Conservation (phyloP, 148 eudicot species). For the Rhododendron henanense region DNA sequence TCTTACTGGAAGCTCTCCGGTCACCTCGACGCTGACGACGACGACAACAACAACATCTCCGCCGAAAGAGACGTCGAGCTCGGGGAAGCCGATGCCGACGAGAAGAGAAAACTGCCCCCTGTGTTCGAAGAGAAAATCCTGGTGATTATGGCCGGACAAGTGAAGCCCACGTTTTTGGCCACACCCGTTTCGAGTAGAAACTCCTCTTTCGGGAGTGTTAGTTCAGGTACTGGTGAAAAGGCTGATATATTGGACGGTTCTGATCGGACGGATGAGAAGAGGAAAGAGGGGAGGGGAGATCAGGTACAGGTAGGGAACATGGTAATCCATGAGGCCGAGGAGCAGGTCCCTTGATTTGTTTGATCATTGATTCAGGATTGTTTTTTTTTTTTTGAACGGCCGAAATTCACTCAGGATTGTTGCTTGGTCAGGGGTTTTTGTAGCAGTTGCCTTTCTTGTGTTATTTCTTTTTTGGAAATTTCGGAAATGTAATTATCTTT, state of each 20-base stretch:
- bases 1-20: conserved; percentile 62
- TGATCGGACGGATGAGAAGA: conserved; percentile 2
- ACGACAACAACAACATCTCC: conserved; percentile 7
- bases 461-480: neutral
- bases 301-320: conserved; percentile 1
- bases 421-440: neutral
- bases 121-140: conserved; percentile 35
- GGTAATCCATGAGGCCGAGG: conserved; percentile 13
- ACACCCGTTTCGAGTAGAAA: conserved; percentile 39
- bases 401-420: neutral
- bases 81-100: conserved; percentile 24
- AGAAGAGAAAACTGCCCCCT: conserved; percentile 10
- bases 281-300: conserved; percentile 7
- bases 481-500: conserved; percentile 16
- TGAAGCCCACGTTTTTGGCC: conserved; percentile 58
- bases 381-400: neutral
- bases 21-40: conserved; percentile 13
- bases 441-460: neutral
- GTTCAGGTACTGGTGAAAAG: neutral
- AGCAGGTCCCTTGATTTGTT: conserved; percentile 13
- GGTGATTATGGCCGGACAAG: conserved; percentile 74
- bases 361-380: neutral
- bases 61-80: conserved; percentile 41
- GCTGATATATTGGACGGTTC: neutral
- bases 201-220: conserved; percentile 30